phyloP scores from a whole-genome alignment of 106 monocot genomes.

The Dendrobium officinale region DNA sequence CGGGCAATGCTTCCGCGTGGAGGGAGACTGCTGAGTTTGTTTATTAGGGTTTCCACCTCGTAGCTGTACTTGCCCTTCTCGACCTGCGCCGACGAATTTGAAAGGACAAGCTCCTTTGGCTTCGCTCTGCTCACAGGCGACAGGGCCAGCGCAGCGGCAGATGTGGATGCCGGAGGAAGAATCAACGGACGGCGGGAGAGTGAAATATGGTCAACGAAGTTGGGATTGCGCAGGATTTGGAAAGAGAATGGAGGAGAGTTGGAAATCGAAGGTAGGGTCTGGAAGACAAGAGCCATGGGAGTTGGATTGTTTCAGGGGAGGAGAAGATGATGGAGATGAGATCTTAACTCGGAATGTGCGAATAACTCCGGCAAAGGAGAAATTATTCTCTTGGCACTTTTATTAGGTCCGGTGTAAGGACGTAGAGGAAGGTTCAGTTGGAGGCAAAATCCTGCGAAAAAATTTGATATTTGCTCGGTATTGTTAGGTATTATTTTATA shows the following conservation, averaged over 20 bases:
- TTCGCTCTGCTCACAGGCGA: slow-evolving; percentile 12
- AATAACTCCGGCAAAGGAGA: too few species aligned
- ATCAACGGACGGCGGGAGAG: not conserved
- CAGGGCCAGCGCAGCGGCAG: not conserved
- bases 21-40: slow-evolving; percentile 86
- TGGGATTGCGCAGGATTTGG: slow-evolving; percentile 12
- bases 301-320: not conserved
- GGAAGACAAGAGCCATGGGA: slow-evolving; percentile 11
- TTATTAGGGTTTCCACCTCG: slow-evolving; percentile 80
- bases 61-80: slow-evolving; percentile 82
- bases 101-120: slow-evolving; percentile 54
- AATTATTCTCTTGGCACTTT: too few species aligned
- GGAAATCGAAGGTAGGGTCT: not conserved
- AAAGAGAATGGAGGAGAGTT: not conserved
- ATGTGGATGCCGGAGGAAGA: not conserved
- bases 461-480: too few species aligned
- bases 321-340: not conserved
- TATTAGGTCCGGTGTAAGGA: too few species aligned
- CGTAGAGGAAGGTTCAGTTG: too few species aligned
- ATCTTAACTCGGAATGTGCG: too few species aligned
- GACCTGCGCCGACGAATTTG: slow-evolving; percentile 34
- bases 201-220: not conserved
- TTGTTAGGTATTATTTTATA: too few species aligned
- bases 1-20: slow-evolving; percentile 92
- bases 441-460: too few species aligned